Conservation (phyloP, 2,329 filamentous ascomycete species). For the Alternaria solani region DNA sequence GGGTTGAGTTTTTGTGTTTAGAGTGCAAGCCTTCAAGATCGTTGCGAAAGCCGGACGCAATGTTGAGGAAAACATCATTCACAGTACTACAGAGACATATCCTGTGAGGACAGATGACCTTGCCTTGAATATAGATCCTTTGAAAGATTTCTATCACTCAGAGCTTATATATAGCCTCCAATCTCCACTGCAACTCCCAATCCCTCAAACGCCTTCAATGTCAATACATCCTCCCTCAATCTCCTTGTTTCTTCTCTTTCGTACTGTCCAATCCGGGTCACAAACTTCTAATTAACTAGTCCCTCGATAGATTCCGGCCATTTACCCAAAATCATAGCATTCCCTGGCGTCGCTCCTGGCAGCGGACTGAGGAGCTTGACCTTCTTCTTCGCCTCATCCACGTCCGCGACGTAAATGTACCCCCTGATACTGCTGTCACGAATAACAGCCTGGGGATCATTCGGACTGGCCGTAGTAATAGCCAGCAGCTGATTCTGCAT, state of each 20-base stretch:
- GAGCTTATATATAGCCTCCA: not conserved
- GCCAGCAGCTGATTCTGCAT: conserved; percentile 86
- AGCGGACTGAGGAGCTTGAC: conserved; percentile 85
- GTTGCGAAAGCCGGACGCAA: not conserved
- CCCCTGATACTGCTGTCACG: conserved; percentile 86
- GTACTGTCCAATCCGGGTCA: not conserved
- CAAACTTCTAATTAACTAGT: conserved; percentile 59
- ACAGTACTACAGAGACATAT: not conserved
- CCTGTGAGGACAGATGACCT: not conserved
- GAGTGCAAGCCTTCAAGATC: not conserved
- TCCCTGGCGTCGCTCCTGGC: conserved; percentile 78
- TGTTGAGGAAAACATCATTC: not conserved
- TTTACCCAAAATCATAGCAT: conserved; percentile 81
- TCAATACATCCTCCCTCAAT: not conserved
- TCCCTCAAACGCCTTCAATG: not conserved
- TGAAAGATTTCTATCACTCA: not conserved
- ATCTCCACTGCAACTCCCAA: not conserved
- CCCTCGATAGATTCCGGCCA: conserved; percentile 89
- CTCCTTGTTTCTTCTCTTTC: too few species aligned
- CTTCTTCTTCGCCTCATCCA: conserved; percentile 83
- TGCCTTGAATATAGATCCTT: not conserved
- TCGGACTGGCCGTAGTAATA: conserved; percentile 78
- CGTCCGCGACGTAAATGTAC: conserved; percentile 90
- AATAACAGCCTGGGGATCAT: conserved; percentile 75
- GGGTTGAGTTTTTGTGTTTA: not conserved